phyloP scores from a whole-genome alignment of 371 early-diverging fungal genomes.

The Sporodiniella umbellata region DNA sequence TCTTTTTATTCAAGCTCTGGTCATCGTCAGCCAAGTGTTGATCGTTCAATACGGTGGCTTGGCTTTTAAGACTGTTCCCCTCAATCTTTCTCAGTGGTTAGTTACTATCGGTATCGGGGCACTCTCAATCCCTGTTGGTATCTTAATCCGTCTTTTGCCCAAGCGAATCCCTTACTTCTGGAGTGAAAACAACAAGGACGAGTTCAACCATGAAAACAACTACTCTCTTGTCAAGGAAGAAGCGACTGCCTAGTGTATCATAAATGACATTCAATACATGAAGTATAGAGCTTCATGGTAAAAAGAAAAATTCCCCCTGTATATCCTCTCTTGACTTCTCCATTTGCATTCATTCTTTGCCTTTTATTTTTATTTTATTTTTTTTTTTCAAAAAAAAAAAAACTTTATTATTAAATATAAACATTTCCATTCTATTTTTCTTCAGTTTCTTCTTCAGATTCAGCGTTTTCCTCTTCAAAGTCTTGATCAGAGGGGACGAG shows the following conservation, averaged over 20 bases:
- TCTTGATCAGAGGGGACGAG: conserved; percentile 66
- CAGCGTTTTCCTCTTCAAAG: conserved; percentile 57
- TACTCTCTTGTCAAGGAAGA: conserved; percentile 41
- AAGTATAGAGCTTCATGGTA: too few relatives aligned
- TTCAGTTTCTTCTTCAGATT: conserved; percentile 34
- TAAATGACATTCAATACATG: conserved; percentile 2
- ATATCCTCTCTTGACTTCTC: too few relatives aligned
- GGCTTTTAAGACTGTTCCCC: conserved; percentile 74
- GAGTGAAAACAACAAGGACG: conserved; percentile 42
- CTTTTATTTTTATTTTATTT: too few relatives aligned
- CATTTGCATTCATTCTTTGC: too few relatives aligned
- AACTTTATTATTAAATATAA: neutral
- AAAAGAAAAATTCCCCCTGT: too few relatives aligned
- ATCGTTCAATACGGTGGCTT: conserved; percentile 83
- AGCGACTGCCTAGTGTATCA: conserved; percentile 13
- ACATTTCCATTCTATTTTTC: neutral
- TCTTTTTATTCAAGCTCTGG: conserved; percentile 60
- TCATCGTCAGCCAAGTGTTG: conserved; percentile 64
- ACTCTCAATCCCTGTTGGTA: conserved; percentile 75
- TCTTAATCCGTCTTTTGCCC: conserved; percentile 69
- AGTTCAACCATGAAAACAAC: conserved; percentile 34
- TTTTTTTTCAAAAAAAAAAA: neutral
- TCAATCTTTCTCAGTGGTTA: conserved; percentile 71
- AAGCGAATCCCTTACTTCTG: conserved; percentile 23
- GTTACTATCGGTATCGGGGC: conserved; percentile 66